Evolutionary conservation across 441 rosid genomes (phyloP).

Genomic region (Kokia cookei): DNA sequence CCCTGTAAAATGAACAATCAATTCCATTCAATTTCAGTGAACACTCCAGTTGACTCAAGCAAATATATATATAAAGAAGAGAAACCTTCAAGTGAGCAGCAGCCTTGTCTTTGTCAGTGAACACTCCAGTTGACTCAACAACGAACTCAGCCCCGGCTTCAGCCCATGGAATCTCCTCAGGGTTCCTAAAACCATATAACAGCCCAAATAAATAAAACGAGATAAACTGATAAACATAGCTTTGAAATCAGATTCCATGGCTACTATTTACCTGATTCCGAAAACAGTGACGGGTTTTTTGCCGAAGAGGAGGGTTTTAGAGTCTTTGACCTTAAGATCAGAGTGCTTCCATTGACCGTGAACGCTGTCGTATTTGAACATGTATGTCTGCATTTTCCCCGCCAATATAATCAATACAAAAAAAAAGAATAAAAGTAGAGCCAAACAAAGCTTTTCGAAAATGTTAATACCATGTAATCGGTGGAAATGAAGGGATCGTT

Average conservation of each 20-base stretch:
- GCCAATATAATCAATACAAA: neutral
- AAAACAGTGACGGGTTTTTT: slow-evolving; percentile 58
- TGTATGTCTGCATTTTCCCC: slow-evolving; percentile 46
- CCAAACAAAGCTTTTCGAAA: neutral
- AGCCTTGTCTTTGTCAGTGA: slow-evolving; percentile 91
- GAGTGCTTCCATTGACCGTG: slow-evolving; percentile 79
- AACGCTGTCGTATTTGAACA: slow-evolving; percentile 84
- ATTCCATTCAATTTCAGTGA: neutral
- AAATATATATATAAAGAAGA: neutral
- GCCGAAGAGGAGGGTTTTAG: slow-evolving; percentile 71
- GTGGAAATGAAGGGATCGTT: slow-evolving; percentile 70
- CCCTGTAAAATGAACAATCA: slow-evolving; percentile 36
- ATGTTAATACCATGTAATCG: slow-evolving; percentile 55
- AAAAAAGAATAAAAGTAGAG: neutral
- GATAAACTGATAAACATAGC: neutral
- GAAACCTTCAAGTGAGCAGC: slow-evolving; percentile 85
- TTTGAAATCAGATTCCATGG: neutral
- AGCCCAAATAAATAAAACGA: neutral
- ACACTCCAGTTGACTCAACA: slow-evolving; percentile 85
- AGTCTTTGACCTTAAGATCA: slow-evolving; percentile 63
- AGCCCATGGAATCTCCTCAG: slow-evolving; percentile 86
- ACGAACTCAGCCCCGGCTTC: slow-evolving; percentile 66
- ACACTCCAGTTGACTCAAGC: too few species aligned
- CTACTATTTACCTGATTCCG: slow-evolving; percentile 43
- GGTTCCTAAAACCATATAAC: slow-evolving; percentile 35